Evolutionary conservation across 495 filamentous ascomycete species (phyloP), one percentile per base, ranked within the genome.

Genomic region (Lasiosphaeris hirsuta): DNA sequence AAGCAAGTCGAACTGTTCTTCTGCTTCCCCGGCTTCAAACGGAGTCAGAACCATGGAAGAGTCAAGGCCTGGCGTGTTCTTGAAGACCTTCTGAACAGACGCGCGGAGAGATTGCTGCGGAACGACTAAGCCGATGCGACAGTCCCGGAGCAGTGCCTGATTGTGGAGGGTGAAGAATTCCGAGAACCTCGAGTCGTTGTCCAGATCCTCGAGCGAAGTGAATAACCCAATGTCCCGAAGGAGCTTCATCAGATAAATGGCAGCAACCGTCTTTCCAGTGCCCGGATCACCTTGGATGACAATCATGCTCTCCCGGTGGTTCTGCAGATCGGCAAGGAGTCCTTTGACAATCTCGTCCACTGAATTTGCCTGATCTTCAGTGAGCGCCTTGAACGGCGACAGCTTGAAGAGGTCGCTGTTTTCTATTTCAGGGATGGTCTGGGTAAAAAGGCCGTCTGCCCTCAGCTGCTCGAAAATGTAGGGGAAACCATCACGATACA

Each of bases 201-300:
- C 48, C n/a, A 51, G 48, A 7, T 51, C 48, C 11, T 51, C 35
- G 48, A 50, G 48, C n/a, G 34, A 36, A 18, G 48, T 38, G 48
- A 51, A 48, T 14, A 33, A 34, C 1, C 33, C 14, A 37, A 39
- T 51, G 14, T 51, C 48, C 10, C 23, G 14, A 15, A 51, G 48
- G 8, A 39, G 34, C 34, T 39, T 51, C 33, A 51, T 51, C 11
- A 51, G 48, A 19, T 51, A 39, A 4, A 38, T 51, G 11, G 48
- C 48, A 14, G 34, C 34, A 34, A 51, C 48, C 15, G 15, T 38
- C 48, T 51, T 39, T 8, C 48, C 35, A 0, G 48, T 39, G 34
- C n/a, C 35, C 11, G 35, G 47, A 37, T 37, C 47, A 17, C 23
- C 47, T 17, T 50, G 47, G 7, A 50, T 35, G 13, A 37, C 47